Evolutionary conservation across 2,329 filamentous ascomycete genomes (phyloP).

Genomic region (Mariannaea elegans): DNA sequence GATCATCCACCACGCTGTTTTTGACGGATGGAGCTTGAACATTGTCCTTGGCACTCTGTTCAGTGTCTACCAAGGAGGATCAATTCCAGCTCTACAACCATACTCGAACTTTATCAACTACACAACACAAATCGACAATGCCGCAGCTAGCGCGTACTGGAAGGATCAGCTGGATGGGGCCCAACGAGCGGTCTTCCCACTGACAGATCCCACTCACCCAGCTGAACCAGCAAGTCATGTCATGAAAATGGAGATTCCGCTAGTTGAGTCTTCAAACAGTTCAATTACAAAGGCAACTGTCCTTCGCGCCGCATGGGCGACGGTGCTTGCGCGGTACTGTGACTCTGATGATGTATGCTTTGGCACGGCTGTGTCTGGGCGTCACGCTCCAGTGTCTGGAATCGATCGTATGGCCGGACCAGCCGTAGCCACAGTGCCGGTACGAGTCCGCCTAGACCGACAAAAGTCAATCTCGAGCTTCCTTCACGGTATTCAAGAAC

Average conservation of each 20-base stretch:
- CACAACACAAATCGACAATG: not conserved
- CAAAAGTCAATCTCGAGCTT: slow-evolving; percentile 46
- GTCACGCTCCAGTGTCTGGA: slow-evolving; percentile 36
- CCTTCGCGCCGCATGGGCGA: slow-evolving; percentile 50
- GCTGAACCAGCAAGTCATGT: slow-evolving; percentile 55
- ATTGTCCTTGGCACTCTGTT: not conserved
- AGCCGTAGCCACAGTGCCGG: slow-evolving; percentile 45
- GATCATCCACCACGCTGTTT: not conserved
- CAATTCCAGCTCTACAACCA: not conserved
- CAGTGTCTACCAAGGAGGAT: not conserved
- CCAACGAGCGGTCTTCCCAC: slow-evolving; percentile 50
- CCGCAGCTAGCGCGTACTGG: not conserved
- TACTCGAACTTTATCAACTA: slow-evolving; percentile 2
- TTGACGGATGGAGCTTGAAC: slow-evolving; percentile 1
- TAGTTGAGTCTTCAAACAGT: not conserved
- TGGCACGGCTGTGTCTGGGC: slow-evolving; percentile 53
- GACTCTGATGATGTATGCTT: slow-evolving; percentile 52
- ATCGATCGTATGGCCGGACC: slow-evolving; percentile 35
- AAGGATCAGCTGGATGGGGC: slow-evolving; percentile 5
- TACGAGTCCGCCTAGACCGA: slow-evolving; percentile 38
- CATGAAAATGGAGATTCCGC: slow-evolving; percentile 8
- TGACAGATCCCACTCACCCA: no score
- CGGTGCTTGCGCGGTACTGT: slow-evolving; percentile 57
- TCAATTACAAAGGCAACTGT: slow-evolving; percentile 24
- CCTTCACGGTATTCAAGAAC: slow-evolving; percentile 44